These are phyloP conservation scores for Crassisporium funariophilum DNA, from an alignment of 768 basidiomycete species.

Conservation along the genomic window DNA sequence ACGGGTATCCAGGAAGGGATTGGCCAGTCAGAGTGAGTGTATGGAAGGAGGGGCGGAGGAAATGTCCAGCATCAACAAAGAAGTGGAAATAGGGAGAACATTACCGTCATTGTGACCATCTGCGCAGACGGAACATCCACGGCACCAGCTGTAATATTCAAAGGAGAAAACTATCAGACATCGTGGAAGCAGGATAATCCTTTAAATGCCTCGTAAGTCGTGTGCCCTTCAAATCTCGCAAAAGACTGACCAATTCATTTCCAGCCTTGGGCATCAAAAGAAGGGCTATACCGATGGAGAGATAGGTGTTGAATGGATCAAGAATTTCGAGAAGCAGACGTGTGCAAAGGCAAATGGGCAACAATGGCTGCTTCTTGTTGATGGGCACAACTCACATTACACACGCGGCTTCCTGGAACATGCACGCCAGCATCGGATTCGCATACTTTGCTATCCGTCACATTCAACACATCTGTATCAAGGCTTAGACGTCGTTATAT, in stretches of 20 bases:
- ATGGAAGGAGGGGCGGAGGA: not conserved
- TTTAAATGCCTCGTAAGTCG: not conserved
- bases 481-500: conserved; percentile 39
- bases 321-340: conserved; percentile 35
- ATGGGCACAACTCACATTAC: conserved; percentile 37
- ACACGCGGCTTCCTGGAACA: conserved; percentile 33
- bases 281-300: conserved; percentile 39
- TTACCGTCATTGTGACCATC: not conserved
- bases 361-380: conserved; percentile 32
- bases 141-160: not conserved
- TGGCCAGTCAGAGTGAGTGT: not conserved
- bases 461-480: conserved; percentile 43
- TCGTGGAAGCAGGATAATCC: not conserved
- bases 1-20: not conserved
- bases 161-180: not conserved
- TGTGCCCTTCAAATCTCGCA: not conserved
- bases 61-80: not conserved
- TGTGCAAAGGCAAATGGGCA: conserved; percentile 22
- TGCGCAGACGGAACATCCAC: not conserved
- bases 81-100: not conserved
- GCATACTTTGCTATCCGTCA: conserved; percentile 43
- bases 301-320: conserved; percentile 38
- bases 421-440: conserved; percentile 31
- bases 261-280: conserved; percentile 24
- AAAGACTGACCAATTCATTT: not conserved